Conservation (phyloP, 2,329 filamentous ascomycete genomes). For the Paecilomyces formosus region DNA sequence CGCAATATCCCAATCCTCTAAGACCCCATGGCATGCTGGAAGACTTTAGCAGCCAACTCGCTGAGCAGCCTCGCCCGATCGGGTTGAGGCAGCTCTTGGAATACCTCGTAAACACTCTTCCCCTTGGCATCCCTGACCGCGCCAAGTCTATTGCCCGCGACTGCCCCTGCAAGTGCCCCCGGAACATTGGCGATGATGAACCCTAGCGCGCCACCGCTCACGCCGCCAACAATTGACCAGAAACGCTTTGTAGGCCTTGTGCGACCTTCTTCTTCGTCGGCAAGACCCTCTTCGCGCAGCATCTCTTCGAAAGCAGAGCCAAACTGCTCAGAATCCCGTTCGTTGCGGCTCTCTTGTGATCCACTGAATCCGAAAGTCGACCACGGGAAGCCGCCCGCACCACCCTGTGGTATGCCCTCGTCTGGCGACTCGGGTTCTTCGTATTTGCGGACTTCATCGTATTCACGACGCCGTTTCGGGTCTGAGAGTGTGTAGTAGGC, state of each 20-base stretch:
- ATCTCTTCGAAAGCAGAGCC: conserved; percentile 84
- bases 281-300: conserved; percentile 79
- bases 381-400: conserved; percentile 63
- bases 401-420: conserved; percentile 42
- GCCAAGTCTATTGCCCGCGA: conserved; percentile 87
- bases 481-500: conserved; percentile 91
- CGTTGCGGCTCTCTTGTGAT: conserved; percentile 21
- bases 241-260: conserved; percentile 60
- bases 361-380: conserved; percentile 57
- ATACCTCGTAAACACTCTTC: conserved; percentile 92
- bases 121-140: conserved; percentile 82
- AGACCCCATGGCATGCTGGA: conserved; percentile 41
- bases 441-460: conserved; percentile 62
- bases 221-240: conserved; percentile 77
- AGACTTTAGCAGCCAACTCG: conserved; percentile 78
- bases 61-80: conserved; percentile 75
- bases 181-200: conserved; percentile 94
- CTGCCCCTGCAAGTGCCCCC: conserved; percentile 79
- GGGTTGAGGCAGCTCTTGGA: conserved; percentile 72
- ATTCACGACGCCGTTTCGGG: conserved; percentile 65
- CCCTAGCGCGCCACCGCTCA: conserved; percentile 82
- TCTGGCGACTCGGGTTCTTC: conserved; percentile 41
- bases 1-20: conserved; percentile 2
- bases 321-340: conserved; percentile 65
- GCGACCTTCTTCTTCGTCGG: conserved; percentile 50